A percentile compares a stretch with the other conserved stretches of the same genome.
phyloP scores from a whole-genome alignment of 768 basidiomycete species.

The Trametes maxima region DNA sequence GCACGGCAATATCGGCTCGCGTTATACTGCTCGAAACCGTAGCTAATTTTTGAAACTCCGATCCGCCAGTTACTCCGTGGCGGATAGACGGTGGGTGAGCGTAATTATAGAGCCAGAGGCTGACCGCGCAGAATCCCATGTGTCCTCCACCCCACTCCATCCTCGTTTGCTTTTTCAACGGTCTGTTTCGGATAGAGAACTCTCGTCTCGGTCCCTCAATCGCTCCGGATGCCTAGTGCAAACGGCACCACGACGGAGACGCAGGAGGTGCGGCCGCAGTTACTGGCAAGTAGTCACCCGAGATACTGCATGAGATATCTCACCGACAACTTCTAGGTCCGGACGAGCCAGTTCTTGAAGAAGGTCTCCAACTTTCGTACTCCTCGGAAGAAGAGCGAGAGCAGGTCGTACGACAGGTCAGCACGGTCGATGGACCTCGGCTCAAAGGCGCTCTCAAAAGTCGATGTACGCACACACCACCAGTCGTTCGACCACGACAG shows the following conservation, averaged over 20 bases:
- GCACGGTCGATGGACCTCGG: conserved; percentile 30
- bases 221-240: conserved; percentile 5
- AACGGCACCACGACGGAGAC: conserved; percentile 14
- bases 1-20: too few species aligned
- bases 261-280: conserved; percentile 18
- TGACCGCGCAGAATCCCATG: neutral
- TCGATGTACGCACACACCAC: conserved; percentile 18
- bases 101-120: too few species aligned
- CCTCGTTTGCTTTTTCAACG: neutral
- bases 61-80: too few species aligned
- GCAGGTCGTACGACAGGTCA: conserved; percentile 16
- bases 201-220: neutral
- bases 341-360: conserved; percentile 32
- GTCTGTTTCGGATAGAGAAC: neutral
- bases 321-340: conserved; percentile 22
- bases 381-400: conserved; percentile 23
- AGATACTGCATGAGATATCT: conserved; percentile 3
- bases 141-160: neutral
- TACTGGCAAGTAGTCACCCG: conserved; percentile 20
- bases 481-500: conserved; percentile 18
- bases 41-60: too few species aligned
- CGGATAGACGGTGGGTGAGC: too few species aligned
- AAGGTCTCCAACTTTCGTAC: conserved; percentile 27
- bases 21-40: too few species aligned
- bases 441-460: conserved; percentile 22